These are phyloP conservation scores for Phialemonium atrogriseum DNA, from an alignment of 2,329 filamentous ascomycete species.

Conservation along the genomic window DNA sequence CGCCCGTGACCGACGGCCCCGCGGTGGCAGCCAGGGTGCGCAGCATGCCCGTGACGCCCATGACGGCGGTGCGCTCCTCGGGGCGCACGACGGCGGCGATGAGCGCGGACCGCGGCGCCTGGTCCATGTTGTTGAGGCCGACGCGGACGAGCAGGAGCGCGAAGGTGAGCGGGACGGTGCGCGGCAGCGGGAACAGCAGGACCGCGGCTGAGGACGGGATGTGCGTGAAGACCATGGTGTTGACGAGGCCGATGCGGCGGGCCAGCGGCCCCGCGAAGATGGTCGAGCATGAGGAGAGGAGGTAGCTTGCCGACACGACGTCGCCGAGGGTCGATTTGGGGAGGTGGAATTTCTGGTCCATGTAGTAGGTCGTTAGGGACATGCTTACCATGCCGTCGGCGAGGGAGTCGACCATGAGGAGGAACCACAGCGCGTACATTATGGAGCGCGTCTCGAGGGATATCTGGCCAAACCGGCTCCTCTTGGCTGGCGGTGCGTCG, in stretches of 20 bases:
- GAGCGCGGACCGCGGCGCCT: constrained; percentile 57
- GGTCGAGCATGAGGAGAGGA: constrained; percentile 44
- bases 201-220: constrained; percentile 55
- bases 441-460: constrained; percentile 46
- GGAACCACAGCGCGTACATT: constrained; percentile 58
- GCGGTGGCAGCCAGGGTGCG: constrained; percentile 49
- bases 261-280: constrained; percentile 50
- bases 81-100: constrained; percentile 59
- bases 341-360: constrained; percentile 46
- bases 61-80: constrained; percentile 59
- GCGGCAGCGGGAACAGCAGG: constrained; percentile 49
- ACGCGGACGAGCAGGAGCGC: constrained; percentile 49
- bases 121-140: constrained; percentile 61
- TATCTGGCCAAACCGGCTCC: constrained; percentile 41
- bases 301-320: constrained; percentile 43
- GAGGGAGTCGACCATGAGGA: constrained; percentile 55
- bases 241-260: constrained; percentile 51
- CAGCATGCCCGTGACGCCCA: constrained; percentile 57
- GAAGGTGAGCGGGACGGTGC: constrained; percentile 40
- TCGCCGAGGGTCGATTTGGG: constrained; percentile 51
- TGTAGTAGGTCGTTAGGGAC: constrained; percentile 49
- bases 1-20: constrained; percentile 46
- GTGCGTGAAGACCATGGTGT: constrained; percentile 57
- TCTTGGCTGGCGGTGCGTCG: constrained; percentile 14
- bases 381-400: constrained; percentile 58